phyloP scores from a whole-genome alignment of 2,329 filamentous ascomycete species.

The Magnaporthiopsis poae region DNA sequence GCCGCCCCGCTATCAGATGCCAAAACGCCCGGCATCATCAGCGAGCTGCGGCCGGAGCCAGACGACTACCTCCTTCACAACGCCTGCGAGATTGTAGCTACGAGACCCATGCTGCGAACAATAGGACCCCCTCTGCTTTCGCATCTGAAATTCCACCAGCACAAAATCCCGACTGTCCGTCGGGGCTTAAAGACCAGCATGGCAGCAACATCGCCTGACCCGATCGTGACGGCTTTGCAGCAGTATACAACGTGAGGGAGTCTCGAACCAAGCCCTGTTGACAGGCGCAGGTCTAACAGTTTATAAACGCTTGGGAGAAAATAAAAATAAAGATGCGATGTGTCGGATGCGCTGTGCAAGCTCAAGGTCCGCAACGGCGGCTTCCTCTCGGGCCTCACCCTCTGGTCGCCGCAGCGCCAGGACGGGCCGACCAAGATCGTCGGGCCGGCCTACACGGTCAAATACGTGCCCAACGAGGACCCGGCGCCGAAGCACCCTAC shows the following conservation, averaged over 20 bases:
- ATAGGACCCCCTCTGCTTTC: neutral
- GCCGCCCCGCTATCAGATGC: neutral
- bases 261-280: neutral
- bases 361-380: slow-evolving; percentile 38
- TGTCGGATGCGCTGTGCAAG: slow-evolving; percentile 43
- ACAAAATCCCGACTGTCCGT: too few species aligned
- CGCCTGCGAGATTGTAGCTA: too few species aligned
- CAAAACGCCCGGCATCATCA: neutral
- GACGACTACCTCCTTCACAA: too few species aligned
- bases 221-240: slow-evolving; percentile 22
- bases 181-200: neutral
- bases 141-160: too few species aligned
- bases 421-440: slow-evolving; percentile 41
- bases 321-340: slow-evolving; percentile 30
- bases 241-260: slow-evolving; percentile 23
- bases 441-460: slow-evolving; percentile 45
- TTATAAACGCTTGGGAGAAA: neutral
- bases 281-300: too few species aligned
- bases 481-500: slow-evolving; percentile 33
- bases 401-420: slow-evolving; percentile 44
- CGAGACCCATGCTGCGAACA: neutral
- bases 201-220: slow-evolving; percentile 10
- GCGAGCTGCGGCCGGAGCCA: too few species aligned
- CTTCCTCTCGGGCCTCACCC: slow-evolving; percentile 42
- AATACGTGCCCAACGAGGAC: slow-evolving; percentile 38